Evolutionary conservation across 1,139 yeast genomes (phyloP), one percentile per base, ranked within the genome.

Genomic region (Zygoascus meyerae): DNA sequence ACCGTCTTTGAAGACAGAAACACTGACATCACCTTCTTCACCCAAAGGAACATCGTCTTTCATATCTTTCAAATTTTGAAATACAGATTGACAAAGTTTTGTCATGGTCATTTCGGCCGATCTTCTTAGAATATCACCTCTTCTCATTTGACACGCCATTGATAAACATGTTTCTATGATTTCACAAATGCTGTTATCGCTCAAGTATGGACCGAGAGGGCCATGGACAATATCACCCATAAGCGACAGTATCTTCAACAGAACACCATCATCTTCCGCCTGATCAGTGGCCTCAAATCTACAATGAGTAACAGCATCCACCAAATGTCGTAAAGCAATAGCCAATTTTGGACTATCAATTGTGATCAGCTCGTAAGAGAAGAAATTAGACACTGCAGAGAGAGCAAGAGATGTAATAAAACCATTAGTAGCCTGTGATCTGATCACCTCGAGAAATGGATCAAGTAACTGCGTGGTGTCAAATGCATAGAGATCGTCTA

Each of bases 241-340:
- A 34, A 92, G 70, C 39, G 84, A 72, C 55, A 94, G 75, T 18
- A 94, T 95, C 59, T 86, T 86, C 46, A 90, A 72, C 46, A 94
- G 70, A 4, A 94, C 94, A 0, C 95, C 86, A 61, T 94, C 98
- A 66, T 94, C 98, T 36, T 90, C 83, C 37, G 83, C 78, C 62
- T 89, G 95, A 61, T 90, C 97, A 0, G 95, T 86, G 1, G 96
- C 96, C 68, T 92, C 97, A 63, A 92, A 94, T 34, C 96, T 78
- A 65, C 98, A 92, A 61, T 89, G 96, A 0, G 97, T 86, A 49
- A 94, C 74, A 0, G 97, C 84, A 14, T 86, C 77, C 15, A 83
- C 76, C 48, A 83, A 72, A 57, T 81, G 83, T 11, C 79, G 72
- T 54, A 84, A 67, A 47, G 66, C 79, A 57, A 54, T 51, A 15